Base-by-base conservation (phyloP, 2,329 filamentous ascomycete genomes). In the Pseudofabraea citricarpa region DNA sequence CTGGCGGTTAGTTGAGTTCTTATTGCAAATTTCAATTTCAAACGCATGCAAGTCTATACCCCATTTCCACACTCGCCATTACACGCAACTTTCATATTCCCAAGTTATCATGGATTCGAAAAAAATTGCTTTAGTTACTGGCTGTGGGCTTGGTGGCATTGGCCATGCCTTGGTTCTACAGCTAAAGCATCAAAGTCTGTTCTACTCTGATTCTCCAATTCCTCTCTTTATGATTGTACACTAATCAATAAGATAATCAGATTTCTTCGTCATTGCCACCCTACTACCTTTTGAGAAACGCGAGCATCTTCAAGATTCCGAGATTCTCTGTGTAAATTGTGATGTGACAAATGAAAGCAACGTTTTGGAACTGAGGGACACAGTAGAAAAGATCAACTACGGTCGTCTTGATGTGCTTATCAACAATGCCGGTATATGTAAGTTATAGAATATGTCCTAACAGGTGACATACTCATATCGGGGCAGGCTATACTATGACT, bases 351-450 rank as follows among this genome's bases (percentile, higher is more conserved):
- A 59, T n/a, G 22, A 54, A 5, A 48, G 51, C 3, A 45, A 56
- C 16, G 57, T 71, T 22, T 39, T 53, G 5, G 41, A 43, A 12
- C 53, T 59, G 13, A 63, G 63, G 0, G 61, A 61, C 13, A 61
- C 50, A n/a, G 58, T 61, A 22, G 49, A 51, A 5, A 41, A 56
- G 15, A 52, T 59, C n/a, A 62, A 63, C 0, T 62, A 56, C 20
- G 62, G 62, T 12, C 59, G 49, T 18, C 57, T 71, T 9, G 64
- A 71, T 46, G 57, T 70, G 15, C 62, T 72, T 4, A 54, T 70
- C 42, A 71, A 72, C 53, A 71, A 71, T 52, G 64, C 68, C 5
- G n/a, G n/a, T n/a, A n/a, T n/a, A n/a, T n/a, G n/a, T n/a, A n/a
- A n/a, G n/a, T n/a, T n/a, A n/a, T n/a, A n/a, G n/a, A n/a, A n/a